Base-by-base conservation (phyloP, 352 stramenopile genomes). In the Globisporangium apiculatum region DNA sequence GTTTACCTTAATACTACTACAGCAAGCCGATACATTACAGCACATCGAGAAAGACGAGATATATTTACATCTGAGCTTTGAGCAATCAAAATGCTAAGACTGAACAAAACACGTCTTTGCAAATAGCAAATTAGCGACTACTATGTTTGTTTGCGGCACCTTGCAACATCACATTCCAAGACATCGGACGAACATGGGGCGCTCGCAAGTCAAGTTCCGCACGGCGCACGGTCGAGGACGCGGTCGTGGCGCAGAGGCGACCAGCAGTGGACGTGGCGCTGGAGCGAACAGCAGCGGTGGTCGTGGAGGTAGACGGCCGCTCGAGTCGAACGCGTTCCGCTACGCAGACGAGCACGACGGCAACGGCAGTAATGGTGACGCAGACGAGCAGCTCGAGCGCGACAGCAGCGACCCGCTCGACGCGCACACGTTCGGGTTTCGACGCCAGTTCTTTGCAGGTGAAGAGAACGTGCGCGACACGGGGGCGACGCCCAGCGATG, bases 241-340 rank as follows among this genome's bases (percentile, higher is more conserved):
- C 6, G 68, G 69, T 3, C 51, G 65, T 43, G 61, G 61, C 4
- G 31, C 42, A 40, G 31, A 31, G 8, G 57, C 53, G 4, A 3
- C 35, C 24, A 37, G 37, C 7, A 35, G 37, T n/a, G 11, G 36
- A n/a, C n/a, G 17, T 15, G 54, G 15, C 48, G 17, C 10, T 9
- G 7, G 40, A 12, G 24, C 4, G 54, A 11, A 12, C 11, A 35
- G 51, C 53, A 7, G 50, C 9, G 52, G 64, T 2, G 60, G 62
- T 7, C 48, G 53, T 37, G 52, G 57, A 54, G 61, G 62, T 14
- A 46, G 58, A 17, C 58, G 67, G 24, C 55, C 65, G 51, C 77
- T 93, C 7, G 69, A 70, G 38, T 90, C 80, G 31, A 91, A 93
- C 66, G 83, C 75, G 24, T 88, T 72, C 59, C 83, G 83, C 18